Percentiles rank a stretch among this genome's conserved stretches.
Conservation (phyloP, 1,284 basidiomycete genomes). For the Fomes fomentarius region DNA sequence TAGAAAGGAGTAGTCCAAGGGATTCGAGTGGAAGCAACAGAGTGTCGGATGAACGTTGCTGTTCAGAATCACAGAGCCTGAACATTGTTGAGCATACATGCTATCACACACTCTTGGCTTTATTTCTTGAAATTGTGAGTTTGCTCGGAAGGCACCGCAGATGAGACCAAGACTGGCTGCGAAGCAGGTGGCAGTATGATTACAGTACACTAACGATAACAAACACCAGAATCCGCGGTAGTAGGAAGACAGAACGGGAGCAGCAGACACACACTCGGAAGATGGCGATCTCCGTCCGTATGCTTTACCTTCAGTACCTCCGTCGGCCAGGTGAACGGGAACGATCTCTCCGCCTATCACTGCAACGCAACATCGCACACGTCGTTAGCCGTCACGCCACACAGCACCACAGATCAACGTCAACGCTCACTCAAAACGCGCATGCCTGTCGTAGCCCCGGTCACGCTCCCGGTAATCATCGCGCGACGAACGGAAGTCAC, state of each 20-base stretch:
- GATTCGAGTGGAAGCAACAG: too few relatives aligned
- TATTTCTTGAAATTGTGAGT: too few relatives aligned
- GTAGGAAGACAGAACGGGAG: neutral
- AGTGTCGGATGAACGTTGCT: too few relatives aligned
- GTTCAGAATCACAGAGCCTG: too few relatives aligned
- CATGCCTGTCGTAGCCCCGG: conserved; percentile 72
- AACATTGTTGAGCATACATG: too few relatives aligned
- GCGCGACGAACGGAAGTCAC: conserved; percentile 58
- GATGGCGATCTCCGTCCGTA: neutral
- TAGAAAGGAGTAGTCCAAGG: too few relatives aligned
- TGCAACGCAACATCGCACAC: conserved; percentile 19
- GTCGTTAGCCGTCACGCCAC: conserved; percentile 12
- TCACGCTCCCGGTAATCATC: conserved; percentile 69
- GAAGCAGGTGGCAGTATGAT: conserved; percentile 1
- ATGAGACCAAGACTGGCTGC: too few relatives aligned
- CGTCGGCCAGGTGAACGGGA: conserved; percentile 78
- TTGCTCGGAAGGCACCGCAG: too few relatives aligned
- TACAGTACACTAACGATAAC: conserved; percentile 24
- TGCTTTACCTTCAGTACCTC: conserved; percentile 52
- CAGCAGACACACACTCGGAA: neutral
- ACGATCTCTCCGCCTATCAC: conserved; percentile 57
- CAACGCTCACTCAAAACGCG: conserved; percentile 74
- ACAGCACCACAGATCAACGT: conserved; percentile 5
- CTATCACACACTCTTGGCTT: too few relatives aligned
- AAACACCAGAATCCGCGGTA: neutral